Evolutionary conservation across 208 protist genomes (phyloP), one percentile per base, ranked within the genome.

Genomic region (Vickermania ingenoplastis): DNA sequence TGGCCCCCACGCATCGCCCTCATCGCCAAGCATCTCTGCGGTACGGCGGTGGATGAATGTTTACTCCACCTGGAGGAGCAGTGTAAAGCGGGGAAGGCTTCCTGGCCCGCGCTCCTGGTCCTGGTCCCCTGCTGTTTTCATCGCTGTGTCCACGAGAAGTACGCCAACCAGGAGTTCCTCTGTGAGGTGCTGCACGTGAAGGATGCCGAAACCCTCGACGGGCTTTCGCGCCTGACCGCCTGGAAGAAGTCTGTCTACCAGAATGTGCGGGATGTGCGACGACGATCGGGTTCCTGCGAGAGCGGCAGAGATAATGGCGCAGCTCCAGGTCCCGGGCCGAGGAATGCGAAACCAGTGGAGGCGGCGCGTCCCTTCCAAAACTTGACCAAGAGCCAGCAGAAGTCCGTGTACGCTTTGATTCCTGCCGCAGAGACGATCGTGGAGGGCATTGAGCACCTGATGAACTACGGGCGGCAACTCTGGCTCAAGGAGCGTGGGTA

Each of bases 21-120:
- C 49, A 69, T 90, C 36, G 82, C 86, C 22, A 93, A 93, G 66
- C 86, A 93, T 55, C 77, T 93, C 24, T 93, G 86, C 56, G 86
- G 86, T 22, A 86, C 75, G 29, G 75, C 75, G 56, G 74, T 90
- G 31, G 86, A 90, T 58, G 69, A 79, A 58, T 87, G 81, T 52
- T 61, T 93, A 31, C 61, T 49, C 7, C 75, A 82, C 52, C 65
- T 89, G 36, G 70, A 79, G 21, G 29, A 45, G 41, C 60, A 80
- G 71, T 45, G 36, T 17, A 17, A 17, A n/a, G 36, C 7, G 11
- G 36, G 11, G 11, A 7, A 17, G 11, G 56, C 61, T 29, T 77
- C 64, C 57, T 69, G 85, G 45, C 86, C 83, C 2, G 74, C 71
- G 24, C 61, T 93, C 30, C 61, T 90, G 27, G 69, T 90, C 13